Percentiles rank a stretch among this genome's conserved stretches.
Evolutionary conservation across 2,329 filamentous ascomycete genomes (phyloP).

Genomic region (Fusarium annulatum): DNA sequence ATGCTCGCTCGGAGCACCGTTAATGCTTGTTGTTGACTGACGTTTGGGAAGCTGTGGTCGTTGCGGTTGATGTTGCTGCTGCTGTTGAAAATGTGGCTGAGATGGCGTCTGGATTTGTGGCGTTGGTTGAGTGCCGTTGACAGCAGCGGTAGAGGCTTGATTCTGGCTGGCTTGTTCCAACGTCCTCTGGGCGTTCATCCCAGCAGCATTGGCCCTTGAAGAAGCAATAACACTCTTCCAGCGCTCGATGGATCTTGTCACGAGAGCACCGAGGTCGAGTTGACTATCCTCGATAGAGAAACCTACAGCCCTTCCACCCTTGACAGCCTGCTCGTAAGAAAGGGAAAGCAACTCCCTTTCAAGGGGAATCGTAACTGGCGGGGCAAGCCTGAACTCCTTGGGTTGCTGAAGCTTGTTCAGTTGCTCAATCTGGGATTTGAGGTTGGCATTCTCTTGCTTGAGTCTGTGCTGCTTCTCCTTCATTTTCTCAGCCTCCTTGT

Average conservation of each 20-base stretch:
- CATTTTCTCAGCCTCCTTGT: conserved; percentile 65
- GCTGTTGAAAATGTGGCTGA: conserved; percentile 31
- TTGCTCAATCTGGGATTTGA: conserved; percentile 69
- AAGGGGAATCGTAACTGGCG: conserved; percentile 64
- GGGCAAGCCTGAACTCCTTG: conserved; percentile 65
- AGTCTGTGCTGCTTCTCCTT: conserved; percentile 62
- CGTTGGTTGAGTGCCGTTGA: conserved; percentile 34
- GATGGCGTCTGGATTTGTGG: conserved; percentile 37
- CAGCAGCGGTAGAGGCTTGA: conserved; percentile 35
- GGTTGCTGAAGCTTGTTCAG: conserved; percentile 69
- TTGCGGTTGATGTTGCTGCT: conserved; percentile 10
- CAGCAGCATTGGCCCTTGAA: conserved; percentile 55
- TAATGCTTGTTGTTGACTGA: conserved; percentile 51
- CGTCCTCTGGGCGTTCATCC: conserved; percentile 62
- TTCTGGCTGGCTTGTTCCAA: conserved; percentile 53
- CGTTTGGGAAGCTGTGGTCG: conserved; percentile 42
- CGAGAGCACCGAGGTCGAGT: conserved; percentile 62
- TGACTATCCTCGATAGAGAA: conserved; percentile 63
- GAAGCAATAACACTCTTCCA: conserved; percentile 72
- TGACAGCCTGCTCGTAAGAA: conserved; percentile 58
- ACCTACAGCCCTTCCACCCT: conserved; percentile 56
- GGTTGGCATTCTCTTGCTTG: conserved; percentile 66
- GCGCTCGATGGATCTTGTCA: conserved; percentile 66
- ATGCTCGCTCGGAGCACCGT: conserved; percentile 49
- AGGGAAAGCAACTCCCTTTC: conserved; percentile 60